Conservation (phyloP, 83 land plant genomes). For the Thuja plicata region DNA sequence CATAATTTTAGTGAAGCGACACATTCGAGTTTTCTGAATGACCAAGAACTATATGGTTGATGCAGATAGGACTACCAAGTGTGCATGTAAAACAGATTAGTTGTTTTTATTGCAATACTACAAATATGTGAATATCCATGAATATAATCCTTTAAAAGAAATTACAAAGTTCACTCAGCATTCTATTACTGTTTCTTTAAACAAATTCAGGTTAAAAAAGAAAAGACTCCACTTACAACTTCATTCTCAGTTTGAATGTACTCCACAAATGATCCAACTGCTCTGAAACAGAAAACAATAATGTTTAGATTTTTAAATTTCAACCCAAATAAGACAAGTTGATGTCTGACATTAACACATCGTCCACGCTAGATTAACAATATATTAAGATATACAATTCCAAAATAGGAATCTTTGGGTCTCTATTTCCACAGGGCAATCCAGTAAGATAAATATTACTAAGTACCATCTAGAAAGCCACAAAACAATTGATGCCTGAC, state of each 20-base stretch:
- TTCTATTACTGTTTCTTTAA: background rate
- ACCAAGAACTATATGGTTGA: background rate
- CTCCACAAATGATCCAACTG: conserved; percentile 96
- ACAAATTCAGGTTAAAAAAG: background rate
- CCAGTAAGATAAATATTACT: background rate
- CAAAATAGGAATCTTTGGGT: background rate
- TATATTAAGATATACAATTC: background rate
- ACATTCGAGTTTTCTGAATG: background rate
- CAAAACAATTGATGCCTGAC: conserved; percentile 4
- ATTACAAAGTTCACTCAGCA: background rate
- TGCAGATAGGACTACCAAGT: background rate
- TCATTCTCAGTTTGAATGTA: conserved; percentile 83
- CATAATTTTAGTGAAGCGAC: background rate
- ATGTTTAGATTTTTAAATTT: conserved; percentile 7
- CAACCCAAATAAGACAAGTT: background rate
- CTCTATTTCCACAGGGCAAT: background rate
- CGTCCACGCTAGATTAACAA: background rate
- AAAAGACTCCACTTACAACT: conserved; percentile 62
- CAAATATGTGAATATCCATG: background rate
- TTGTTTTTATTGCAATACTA: background rate
- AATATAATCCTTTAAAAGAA: background rate
- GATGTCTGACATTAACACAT: background rate
- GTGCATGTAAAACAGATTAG: background rate
- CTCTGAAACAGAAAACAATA: conserved; percentile 49
- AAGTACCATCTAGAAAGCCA: background rate